A percentile compares a stretch with the other conserved stretches of the same genome.
Conservation (phyloP, 2,329 filamentous ascomycete genomes). For the Beauveria sp. region DNA sequence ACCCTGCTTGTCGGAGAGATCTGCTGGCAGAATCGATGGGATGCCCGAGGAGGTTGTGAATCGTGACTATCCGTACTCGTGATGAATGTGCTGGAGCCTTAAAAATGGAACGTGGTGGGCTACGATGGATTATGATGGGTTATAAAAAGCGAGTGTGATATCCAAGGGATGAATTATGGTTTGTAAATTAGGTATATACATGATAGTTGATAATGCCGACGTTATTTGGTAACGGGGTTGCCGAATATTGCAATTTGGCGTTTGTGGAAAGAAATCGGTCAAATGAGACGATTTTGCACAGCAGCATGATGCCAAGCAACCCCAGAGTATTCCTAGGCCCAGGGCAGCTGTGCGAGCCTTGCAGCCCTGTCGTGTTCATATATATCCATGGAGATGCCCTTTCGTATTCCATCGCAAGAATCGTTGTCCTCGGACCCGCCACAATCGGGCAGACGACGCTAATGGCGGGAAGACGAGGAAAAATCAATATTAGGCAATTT, state of each 20-base stretch:
- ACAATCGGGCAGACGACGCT: neutral
- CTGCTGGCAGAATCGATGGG: neutral
- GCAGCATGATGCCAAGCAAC: neutral
- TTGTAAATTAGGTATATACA: neutral
- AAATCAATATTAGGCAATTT: conserved; percentile 10
- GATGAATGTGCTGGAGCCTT: neutral
- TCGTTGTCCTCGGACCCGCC: neutral
- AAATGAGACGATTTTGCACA: neutral
- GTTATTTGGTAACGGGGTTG: neutral
- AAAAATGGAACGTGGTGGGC: neutral
- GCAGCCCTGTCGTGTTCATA: neutral
- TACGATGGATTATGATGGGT: neutral
- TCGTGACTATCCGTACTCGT: no score
- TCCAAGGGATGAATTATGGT: neutral
- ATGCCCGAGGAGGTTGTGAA: no score
- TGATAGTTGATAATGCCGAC: neutral
- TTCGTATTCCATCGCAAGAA: neutral
- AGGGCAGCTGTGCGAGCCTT: neutral
- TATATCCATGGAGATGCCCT: neutral
- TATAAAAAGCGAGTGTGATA: neutral
- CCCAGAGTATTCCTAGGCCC: neutral
- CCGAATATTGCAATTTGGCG: neutral
- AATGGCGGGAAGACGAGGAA: neutral
- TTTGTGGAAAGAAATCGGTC: neutral
- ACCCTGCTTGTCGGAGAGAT: no score